phyloP scores from a whole-genome alignment of 352 stramenopile species.

The Pythium grandisporangium region DNA sequence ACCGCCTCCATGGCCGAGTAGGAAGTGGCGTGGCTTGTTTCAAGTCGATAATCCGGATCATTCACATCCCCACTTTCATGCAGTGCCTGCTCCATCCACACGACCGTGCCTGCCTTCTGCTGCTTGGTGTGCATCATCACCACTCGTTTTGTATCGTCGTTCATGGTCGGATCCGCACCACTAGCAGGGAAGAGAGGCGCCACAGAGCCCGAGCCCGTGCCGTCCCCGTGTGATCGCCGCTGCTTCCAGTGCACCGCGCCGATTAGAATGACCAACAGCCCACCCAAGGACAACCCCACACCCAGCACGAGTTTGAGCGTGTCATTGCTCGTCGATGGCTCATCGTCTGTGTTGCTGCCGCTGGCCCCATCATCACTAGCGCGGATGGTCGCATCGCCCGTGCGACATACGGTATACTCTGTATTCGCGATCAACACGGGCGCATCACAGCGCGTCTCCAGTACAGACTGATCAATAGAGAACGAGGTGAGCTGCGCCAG shows the following conservation, averaged over 20 bases:
- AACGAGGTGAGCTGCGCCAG: conserved; percentile 19
- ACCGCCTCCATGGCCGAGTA: conserved; percentile 5
- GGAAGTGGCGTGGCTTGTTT: conserved; percentile 6
- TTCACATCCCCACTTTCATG: not conserved
- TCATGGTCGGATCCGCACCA: no score
- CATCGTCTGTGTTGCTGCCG: not conserved
- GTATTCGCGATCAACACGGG: conserved; percentile 3
- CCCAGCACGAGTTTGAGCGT: not conserved
- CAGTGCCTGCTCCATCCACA: not conserved
- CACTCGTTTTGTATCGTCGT: not conserved
- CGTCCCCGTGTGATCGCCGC: no score
- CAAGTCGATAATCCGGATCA: not conserved
- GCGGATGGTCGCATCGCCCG: conserved; percentile 3
- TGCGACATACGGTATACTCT: conserved; percentile 17
- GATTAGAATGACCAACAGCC: not conserved
- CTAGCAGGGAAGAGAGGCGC: no score
- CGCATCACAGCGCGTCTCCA: conserved; percentile 14
- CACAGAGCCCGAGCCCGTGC: no score
- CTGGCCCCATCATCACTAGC: no score
- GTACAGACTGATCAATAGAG: conserved; percentile 10
- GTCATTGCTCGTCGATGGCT: not conserved
- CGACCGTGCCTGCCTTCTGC: not conserved
- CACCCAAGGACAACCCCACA: not conserved
- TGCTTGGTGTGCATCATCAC: conserved; percentile 1
- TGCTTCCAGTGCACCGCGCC: conserved; percentile 8